phyloP scores from a whole-genome alignment of 2,329 filamentous ascomycete species.

The Botrytis medusae region DNA sequence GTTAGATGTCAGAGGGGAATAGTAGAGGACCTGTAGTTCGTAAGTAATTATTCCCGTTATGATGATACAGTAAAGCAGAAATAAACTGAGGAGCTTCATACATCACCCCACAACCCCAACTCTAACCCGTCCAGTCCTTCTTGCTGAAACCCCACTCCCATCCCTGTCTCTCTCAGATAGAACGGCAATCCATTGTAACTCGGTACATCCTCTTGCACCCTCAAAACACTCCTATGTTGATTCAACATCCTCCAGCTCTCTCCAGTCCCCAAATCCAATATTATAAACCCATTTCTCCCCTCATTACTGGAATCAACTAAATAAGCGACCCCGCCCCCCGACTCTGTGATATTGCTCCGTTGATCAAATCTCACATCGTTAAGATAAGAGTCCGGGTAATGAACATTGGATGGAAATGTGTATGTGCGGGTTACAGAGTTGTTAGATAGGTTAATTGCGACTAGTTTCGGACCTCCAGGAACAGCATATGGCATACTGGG shows the following conservation, averaged over 20 bases:
- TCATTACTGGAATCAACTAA: conserved; percentile 48
- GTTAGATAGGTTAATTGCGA: conserved; percentile 39
- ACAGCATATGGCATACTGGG: conserved; percentile 47
- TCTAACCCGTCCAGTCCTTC: conserved; percentile 41
- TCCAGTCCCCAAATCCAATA: conserved; percentile 46
- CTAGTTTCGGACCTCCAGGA: conserved; percentile 48
- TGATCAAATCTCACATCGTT: conserved; percentile 50
- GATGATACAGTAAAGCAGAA: neutral
- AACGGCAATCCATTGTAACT: conserved; percentile 41
- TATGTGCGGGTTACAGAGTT: conserved; percentile 41
- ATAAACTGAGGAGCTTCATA: conserved; percentile 23
- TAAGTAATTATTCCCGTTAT: neutral
- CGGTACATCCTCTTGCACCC: neutral
- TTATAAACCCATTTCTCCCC: conserved; percentile 47
- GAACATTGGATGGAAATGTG: conserved; percentile 45
- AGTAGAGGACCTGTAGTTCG: conserved; percentile 42
- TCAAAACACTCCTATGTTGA: neutral
- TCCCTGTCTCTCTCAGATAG: conserved; percentile 33
- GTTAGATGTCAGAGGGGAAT: conserved; percentile 44
- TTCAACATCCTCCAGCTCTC: conserved; percentile 44
- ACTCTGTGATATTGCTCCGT: conserved; percentile 42
- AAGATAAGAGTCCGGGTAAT: conserved; percentile 49
- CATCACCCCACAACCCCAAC: conserved; percentile 36
- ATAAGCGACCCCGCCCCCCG: conserved; percentile 46
- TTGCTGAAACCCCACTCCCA: conserved; percentile 35